Evolutionary conservation across 768 basidiomycete genomes (phyloP), one percentile per base, ranked within the genome.

Genomic region (Nidularia sp.): DNA sequence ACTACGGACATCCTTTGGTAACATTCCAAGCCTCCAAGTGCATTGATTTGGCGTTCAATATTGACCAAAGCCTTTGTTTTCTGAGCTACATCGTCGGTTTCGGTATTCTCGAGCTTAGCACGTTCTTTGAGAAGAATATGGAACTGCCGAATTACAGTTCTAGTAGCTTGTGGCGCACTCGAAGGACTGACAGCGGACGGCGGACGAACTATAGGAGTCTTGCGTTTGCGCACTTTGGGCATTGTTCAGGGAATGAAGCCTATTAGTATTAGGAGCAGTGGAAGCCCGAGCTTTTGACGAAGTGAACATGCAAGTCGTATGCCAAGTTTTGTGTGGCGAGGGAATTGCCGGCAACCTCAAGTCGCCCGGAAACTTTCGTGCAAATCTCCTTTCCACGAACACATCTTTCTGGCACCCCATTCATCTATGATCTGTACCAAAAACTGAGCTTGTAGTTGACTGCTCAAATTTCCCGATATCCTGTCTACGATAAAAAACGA

Each of bases 1-100:
- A 88, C 74, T 50, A 70, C 78, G 33, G 92, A 94, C 79, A 93
- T 90, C 36, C 72, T 77, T 64, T 97, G 93, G 65, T 97, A 97
- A 25, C 72, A 73, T 50, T 84, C 81, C 35, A 97, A 62, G 1
- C 92, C 93, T 3, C 93, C 93, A n/a, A 91, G 70, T 9, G 69
- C 68, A 2, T 77, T 75, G 13, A 96, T 84, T 60, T 89, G 77
- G 10, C 66, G 53, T 41, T 86, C 79, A 12, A 93, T 71, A n/a
- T 77, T 71, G 2, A 55, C 67, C 35, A 90, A 62, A 49, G 74
- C 73, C 9, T 63, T 54, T 31, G 56, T 58, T 29, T 66, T 64
- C 33, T 53, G 51, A 10, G 57, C 53, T 59, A 59, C 57, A 53
- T 50, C 49, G 34, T 49, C 44, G 15, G 41, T 50, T 49, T 48